phyloP scores from a whole-genome alignment of 345 rosid genomes.

The Populus euphratica region DNA sequence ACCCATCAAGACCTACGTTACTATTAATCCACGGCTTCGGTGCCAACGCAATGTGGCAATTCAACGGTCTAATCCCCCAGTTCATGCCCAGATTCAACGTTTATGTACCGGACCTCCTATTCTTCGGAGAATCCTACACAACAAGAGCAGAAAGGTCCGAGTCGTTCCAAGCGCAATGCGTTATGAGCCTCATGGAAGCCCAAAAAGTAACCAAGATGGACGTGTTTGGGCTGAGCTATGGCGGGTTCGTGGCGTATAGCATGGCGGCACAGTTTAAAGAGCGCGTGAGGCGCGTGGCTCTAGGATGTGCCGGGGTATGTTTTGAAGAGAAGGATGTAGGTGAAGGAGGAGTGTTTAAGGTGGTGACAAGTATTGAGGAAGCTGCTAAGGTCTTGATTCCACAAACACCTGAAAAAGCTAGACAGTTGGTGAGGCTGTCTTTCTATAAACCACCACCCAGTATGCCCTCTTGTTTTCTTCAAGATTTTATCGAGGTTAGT shows the following conservation, averaged over 20 bases:
- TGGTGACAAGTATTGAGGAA: constrained; percentile 55
- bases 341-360: constrained; percentile 54
- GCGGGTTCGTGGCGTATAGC: constrained; percentile 77
- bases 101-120: constrained; percentile 82
- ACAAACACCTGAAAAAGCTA: constrained; percentile 52
- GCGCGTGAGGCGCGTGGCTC: constrained; percentile 55
- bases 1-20: constrained; percentile 45
- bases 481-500: constrained; percentile 51
- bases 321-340: constrained; percentile 80
- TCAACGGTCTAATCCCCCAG: constrained; percentile 51
- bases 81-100: constrained; percentile 63
- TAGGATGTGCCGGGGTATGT: constrained; percentile 77
- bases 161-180: constrained; percentile 69
- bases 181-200: constrained; percentile 50
- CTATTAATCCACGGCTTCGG: constrained; percentile 84
- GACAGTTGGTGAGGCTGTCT: constrained; percentile 45
- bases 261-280: constrained; percentile 73
- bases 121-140: constrained; percentile 88
- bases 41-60: constrained; percentile 98
- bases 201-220: constrained; percentile 34
- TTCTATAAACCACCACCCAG: constrained; percentile 53
- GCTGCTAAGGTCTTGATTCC: constrained; percentile 57
- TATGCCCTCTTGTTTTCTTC: constrained; percentile 69
- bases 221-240: constrained; percentile 80
- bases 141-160: constrained; percentile 62